Conservation (phyloP, 2,329 filamentous ascomycete species). For the Plectosphaerella sp. region DNA sequence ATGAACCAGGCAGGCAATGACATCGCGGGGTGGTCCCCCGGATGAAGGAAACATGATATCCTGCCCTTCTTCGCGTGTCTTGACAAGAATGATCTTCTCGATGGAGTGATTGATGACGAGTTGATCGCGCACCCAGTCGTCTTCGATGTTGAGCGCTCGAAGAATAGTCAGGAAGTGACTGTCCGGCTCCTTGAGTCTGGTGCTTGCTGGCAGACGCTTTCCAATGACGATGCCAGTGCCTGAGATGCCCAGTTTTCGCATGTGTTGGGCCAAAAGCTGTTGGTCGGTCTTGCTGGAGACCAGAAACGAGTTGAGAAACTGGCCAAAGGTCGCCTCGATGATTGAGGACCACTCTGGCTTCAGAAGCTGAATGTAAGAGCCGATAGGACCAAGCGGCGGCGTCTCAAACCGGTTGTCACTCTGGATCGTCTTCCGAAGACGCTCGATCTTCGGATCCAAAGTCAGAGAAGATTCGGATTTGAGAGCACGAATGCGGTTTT, state of each 20-base stretch:
- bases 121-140: constrained; percentile 71
- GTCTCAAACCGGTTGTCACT: constrained; percentile 63
- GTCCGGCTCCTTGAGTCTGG: constrained; percentile 69
- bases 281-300: constrained; percentile 76
- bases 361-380: constrained; percentile 68
- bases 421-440: constrained; percentile 64
- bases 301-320: constrained; percentile 69
- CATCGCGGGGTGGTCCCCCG: constrained; percentile 57
- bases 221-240: constrained; percentile 61
- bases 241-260: constrained; percentile 50
- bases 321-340: constrained; percentile 73
- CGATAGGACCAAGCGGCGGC: constrained; percentile 80
- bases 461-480: constrained; percentile 47
- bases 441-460: constrained; percentile 59
- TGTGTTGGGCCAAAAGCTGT: constrained; percentile 59
- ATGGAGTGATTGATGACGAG: constrained; percentile 79
- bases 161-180: constrained; percentile 70
- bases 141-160: constrained; percentile 75
- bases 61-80: constrained; percentile 61
- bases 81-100: constrained; percentile 79
- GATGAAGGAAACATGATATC: constrained; percentile 61
- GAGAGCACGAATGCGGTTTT: constrained; percentile 11
- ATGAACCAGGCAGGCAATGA: constrained; percentile 66
- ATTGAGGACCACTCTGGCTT: constrained; percentile 81
- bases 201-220: constrained; percentile 50